Percentiles rank a stretch among this genome's conserved stretches.
These are phyloP conservation scores for Zalaria sp. DNA, from an alignment of 2,329 filamentous ascomycete species.

Conservation along the genomic window DNA sequence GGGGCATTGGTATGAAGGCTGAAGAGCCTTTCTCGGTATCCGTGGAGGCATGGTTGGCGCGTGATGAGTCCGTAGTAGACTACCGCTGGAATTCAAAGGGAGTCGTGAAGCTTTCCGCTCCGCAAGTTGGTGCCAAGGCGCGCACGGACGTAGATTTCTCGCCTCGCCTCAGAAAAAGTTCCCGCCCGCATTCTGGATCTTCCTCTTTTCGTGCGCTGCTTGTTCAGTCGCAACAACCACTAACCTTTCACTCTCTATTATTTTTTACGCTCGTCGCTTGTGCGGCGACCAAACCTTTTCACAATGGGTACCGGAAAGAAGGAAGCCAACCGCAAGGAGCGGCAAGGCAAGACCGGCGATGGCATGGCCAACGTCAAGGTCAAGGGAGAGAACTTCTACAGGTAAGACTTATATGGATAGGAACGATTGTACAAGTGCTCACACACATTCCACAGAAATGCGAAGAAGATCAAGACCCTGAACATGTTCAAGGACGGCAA, in stretches of 20 bases:
- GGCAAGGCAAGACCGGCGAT: conserved; percentile 73
- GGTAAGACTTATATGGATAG: conserved; percentile 33
- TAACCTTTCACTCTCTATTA: background rate
- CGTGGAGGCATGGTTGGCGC: conserved; percentile 23
- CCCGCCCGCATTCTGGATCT: background rate
- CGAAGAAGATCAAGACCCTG: conserved; percentile 77
- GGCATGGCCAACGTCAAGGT: conserved; percentile 82
- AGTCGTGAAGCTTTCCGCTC: too few relatives aligned
- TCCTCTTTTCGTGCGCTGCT: background rate
- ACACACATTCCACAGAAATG: conserved; percentile 30
- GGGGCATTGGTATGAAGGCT: conserved; percentile 19
- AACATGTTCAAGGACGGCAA: conserved; percentile 87
- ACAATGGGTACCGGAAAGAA: conserved; percentile 86
- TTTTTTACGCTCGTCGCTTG: background rate
- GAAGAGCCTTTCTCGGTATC: conserved; percentile 17
- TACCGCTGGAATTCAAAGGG: too few relatives aligned
- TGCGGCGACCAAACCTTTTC: conserved; percentile 4
- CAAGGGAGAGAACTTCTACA: conserved; percentile 98
- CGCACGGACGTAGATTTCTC: conserved; percentile 1
- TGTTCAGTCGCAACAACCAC: background rate
- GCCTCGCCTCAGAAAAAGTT: background rate
- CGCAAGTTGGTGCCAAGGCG: background rate
- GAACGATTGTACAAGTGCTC: conserved; percentile 2
- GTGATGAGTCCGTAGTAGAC: too few relatives aligned
- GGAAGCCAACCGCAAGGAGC: conserved; percentile 66